Evolutionary conservation across 176 grass and related monocot genomes (phyloP).

Genomic region (Saccharum spontaneum): DNA sequence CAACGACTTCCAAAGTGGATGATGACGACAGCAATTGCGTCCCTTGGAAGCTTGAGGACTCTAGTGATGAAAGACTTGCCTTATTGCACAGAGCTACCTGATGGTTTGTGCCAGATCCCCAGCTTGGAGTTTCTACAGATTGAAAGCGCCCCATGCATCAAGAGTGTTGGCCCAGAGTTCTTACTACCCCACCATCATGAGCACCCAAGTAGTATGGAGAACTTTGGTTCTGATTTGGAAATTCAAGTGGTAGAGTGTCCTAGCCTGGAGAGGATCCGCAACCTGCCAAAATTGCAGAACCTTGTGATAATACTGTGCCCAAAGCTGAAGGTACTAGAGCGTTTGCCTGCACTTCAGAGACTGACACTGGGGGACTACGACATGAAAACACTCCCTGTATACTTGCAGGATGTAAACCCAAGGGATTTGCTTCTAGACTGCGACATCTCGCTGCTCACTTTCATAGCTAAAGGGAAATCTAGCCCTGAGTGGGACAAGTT

Average conservation of each 20-base stretch:
- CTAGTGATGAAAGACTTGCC: neutral
- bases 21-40: neutral
- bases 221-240: neutral
- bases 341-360: neutral
- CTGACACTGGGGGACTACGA: neutral
- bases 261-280: neutral
- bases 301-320: neutral
- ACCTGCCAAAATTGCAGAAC: neutral
- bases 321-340: neutral
- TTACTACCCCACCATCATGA: neutral
- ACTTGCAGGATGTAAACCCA: neutral
- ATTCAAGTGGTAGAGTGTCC: fast-evolving
- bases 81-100: neutral
- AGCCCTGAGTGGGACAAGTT: constrained; percentile 1
- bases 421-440: neutral
- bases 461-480: neutral
- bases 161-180: neutral
- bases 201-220: neutral
- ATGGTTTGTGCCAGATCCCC: neutral
- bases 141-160: neutral
- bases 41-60: neutral
- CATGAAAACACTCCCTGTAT: neutral
- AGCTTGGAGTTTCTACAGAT: neutral
- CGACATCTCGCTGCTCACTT: neutral
- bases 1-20: neutral